Evolutionary conservation across 139 green algal species (phyloP).

Genomic region (Haematococcus lacustris): DNA sequence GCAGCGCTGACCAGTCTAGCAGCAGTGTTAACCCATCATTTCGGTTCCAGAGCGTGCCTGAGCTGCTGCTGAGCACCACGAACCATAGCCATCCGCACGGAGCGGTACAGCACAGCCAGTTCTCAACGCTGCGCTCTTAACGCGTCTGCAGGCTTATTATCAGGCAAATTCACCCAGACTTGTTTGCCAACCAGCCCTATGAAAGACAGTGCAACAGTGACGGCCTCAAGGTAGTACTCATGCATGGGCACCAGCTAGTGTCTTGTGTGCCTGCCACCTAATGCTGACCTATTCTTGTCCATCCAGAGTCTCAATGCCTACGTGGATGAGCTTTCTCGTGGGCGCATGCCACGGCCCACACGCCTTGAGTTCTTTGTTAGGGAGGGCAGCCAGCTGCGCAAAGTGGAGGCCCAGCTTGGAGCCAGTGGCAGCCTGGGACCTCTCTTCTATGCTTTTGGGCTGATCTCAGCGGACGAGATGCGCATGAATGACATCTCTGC

Average conservation of each 20-base stretch:
- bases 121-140: no score
- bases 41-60: no score
- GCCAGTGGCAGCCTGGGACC: conserved; percentile 61
- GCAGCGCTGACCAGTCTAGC: no score
- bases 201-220: conserved; percentile 72
- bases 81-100: no score
- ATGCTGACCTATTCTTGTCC: no score
- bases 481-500: neutral
- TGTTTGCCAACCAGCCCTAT: conserved; percentile 63
- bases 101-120: no score
- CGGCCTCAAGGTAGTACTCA: conserved; percentile 73
- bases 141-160: conserved; percentile 56
- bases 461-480: conserved; percentile 71
- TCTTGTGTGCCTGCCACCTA: no score
- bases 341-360: conserved; percentile 18
- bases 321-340: conserved; percentile 55
- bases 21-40: no score
- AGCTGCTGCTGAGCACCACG: no score
- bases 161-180: conserved; percentile 74
- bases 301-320: conserved; percentile 75
- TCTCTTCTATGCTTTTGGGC: conserved; percentile 75
- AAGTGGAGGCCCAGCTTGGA: conserved; percentile 47
- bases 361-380: conserved; percentile 56
- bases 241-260: no score
- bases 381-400: conserved; percentile 26